Evolutionary conservation across 2,329 filamentous ascomycete genomes (phyloP).

Genomic region (Pyricularia pennisetigena): DNA sequence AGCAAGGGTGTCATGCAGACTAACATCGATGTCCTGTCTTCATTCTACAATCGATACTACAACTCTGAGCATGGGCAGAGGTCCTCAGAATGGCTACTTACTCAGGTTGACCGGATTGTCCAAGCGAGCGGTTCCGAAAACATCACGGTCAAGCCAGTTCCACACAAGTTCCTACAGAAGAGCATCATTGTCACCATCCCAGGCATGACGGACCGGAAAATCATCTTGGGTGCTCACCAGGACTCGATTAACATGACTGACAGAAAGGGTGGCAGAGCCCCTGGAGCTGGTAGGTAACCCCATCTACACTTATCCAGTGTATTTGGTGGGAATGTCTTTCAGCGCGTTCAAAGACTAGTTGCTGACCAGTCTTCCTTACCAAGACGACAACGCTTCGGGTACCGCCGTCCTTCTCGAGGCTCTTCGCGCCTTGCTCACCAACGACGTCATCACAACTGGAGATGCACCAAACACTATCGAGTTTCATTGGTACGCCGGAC

Average conservation of each 20-base stretch:
- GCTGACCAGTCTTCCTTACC: constrained; percentile 42
- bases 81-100: constrained; percentile 79
- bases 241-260: constrained; percentile 92
- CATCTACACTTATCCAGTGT: background rate
- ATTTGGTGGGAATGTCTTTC: background rate
- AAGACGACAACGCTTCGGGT: constrained; percentile 83
- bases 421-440: constrained; percentile 67
- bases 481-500: constrained; percentile 93
- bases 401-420: constrained; percentile 93
- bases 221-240: constrained; percentile 86
- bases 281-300: constrained; percentile 50
- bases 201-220: constrained; percentile 71
- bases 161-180: constrained; percentile 79
- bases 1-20: constrained; percentile 66
- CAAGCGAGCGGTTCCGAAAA: constrained; percentile 59
- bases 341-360: constrained; percentile 45
- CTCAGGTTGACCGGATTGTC: constrained; percentile 63
- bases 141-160: constrained; percentile 61
- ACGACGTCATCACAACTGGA: constrained; percentile 59
- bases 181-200: constrained; percentile 88
- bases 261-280: constrained; percentile 71
- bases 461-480: constrained; percentile 78
- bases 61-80: constrained; percentile 66
- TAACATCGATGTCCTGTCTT: constrained; percentile 69
- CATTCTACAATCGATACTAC: constrained; percentile 76